Evolutionary conservation across 1,284 basidiomycete species (phyloP).

Genomic region (Sphaerobolus stellatus): DNA sequence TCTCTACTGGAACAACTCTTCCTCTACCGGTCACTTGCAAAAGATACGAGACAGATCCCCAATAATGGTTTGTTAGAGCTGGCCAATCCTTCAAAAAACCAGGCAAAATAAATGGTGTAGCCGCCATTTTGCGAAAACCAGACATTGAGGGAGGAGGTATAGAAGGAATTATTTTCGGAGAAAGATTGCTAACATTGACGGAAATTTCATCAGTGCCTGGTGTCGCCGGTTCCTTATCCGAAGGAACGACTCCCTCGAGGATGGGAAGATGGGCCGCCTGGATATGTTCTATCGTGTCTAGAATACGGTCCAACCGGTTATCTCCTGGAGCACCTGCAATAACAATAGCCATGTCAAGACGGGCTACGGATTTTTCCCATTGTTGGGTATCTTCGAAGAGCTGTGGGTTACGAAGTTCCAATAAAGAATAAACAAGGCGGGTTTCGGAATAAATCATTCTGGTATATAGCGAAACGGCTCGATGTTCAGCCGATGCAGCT

Average conservation of each 20-base stretch:
- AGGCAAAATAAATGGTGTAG: conserved; percentile 72
- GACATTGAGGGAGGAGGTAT: conserved; percentile 54
- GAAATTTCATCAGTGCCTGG: conserved; percentile 2
- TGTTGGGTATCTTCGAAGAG: neutral
- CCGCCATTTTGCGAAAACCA: conserved; percentile 47
- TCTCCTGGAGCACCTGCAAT: conserved; percentile 77
- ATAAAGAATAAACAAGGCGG: conserved; percentile 9
- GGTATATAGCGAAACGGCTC: conserved; percentile 6
- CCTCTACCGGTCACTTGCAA: conserved; percentile 68
- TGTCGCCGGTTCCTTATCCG: conserved; percentile 13
- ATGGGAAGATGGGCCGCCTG: conserved; percentile 34
- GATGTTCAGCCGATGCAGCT: neutral
- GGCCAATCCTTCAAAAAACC: conserved; percentile 67
- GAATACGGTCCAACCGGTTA: conserved; percentile 58
- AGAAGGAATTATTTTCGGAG: conserved; percentile 31
- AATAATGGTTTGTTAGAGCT: conserved; percentile 64
- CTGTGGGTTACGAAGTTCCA: conserved; percentile 7
- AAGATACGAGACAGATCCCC: conserved; percentile 72
- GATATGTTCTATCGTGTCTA: conserved; percentile 53
- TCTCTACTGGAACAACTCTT: conserved; percentile 86
- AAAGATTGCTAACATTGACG: neutral
- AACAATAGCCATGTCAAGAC: conserved; percentile 80
- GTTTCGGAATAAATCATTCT: conserved; percentile 7
- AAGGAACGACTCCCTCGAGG: conserved; percentile 4
- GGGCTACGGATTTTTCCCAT: conserved; percentile 44